These are phyloP conservation scores for Hyphopichia burtonii DNA, from an alignment of 1,139 yeast species.

Conservation along the genomic window DNA sequence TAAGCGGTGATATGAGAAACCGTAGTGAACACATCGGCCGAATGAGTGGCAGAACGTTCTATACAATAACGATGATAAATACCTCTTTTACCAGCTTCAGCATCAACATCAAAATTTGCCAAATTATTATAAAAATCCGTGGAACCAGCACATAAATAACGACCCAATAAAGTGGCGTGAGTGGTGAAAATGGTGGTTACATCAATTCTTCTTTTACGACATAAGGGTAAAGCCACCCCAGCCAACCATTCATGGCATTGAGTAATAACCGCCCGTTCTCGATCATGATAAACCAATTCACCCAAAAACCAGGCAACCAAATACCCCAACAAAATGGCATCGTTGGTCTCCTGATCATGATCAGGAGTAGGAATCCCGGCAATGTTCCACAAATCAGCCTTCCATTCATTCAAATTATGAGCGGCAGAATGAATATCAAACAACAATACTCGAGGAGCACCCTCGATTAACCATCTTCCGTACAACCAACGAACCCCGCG, in stretches of 20 bases:
- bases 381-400: slow-evolving; percentile 83
- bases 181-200: slow-evolving; percentile 96
- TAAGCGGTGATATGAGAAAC: slow-evolving; percentile 96
- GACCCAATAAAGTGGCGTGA: slow-evolving; percentile 92
- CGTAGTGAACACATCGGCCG: slow-evolving; percentile 96
- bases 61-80: slow-evolving; percentile 96
- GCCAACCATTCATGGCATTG: slow-evolving; percentile 99
- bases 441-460: slow-evolving; percentile 89
- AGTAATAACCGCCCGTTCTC: slow-evolving; percentile 83
- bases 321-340: slow-evolving; percentile 90
- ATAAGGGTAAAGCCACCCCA: slow-evolving; percentile 90
- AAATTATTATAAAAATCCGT: slow-evolving; percentile 94
- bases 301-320: slow-evolving; percentile 97
- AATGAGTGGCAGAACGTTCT: slow-evolving; percentile 94
- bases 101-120: slow-evolving; percentile 89
- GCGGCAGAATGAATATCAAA: slow-evolving; percentile 82
- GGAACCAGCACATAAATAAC: slow-evolving; percentile 94
- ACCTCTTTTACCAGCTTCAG: slow-evolving; percentile 97
- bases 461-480: slow-evolving; percentile 97
- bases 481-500: slow-evolving; percentile 84
- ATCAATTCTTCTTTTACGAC: slow-evolving; percentile 88
- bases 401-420: slow-evolving; percentile 83
- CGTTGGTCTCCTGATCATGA: slow-evolving; percentile 84
- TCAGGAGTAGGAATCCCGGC: slow-evolving; percentile 95
- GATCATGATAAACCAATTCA: slow-evolving; percentile 80